Evolutionary conservation across 352 stramenopile species (phyloP), one percentile per base, ranked within the genome.

Genomic region (Pythium grandisporangium): DNA sequence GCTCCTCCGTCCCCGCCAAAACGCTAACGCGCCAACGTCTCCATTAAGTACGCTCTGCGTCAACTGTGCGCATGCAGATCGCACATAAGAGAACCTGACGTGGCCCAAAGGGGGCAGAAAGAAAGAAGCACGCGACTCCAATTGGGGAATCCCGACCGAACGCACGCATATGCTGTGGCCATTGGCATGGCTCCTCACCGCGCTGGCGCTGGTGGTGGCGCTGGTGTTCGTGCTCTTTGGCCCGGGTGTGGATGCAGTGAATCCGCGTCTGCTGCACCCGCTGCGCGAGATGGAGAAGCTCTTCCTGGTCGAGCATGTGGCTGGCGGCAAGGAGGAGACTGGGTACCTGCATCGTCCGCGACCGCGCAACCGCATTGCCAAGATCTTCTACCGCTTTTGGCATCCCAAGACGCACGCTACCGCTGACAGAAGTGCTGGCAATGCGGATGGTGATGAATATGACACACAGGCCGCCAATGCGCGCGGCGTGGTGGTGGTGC

Each of bases 371-470:
- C 51, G 78, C 16, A 19, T 53, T 12, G 56, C 62, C 34, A 73
- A 64, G 20, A 50, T 88, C 19, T 88, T 88, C 58, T 88, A 85
- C 38, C 71, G 74, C 29, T 70, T 83, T 30, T 88, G 74, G 74
- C 40, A 76, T 38, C 74, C 74, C 11, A 68, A 52, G 29, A 48
- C 65, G n/a, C 32, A 75, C n/a, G n/a, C n/a, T n/a, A n/a, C n/a
- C n/a, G n/a, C n/a, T n/a, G n/a, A n/a, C n/a, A n/a, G n/a, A n/a
- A n/a, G n/a, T n/a, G n/a, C n/a, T n/a, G n/a, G n/a, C n/a, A n/a
- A n/a, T n/a, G n/a, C n/a, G n/a, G n/a, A n/a, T n/a, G n/a, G n/a
- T n/a, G n/a, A n/a, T n/a, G 46, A 57, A 14, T 58, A 53, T 8
- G 42, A 58, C 26, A 37, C 53, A 2, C 17, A 37, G 1, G 61